Conservation (phyloP, 352 stramenopile species). For the Globisporangium cederbergense region DNA sequence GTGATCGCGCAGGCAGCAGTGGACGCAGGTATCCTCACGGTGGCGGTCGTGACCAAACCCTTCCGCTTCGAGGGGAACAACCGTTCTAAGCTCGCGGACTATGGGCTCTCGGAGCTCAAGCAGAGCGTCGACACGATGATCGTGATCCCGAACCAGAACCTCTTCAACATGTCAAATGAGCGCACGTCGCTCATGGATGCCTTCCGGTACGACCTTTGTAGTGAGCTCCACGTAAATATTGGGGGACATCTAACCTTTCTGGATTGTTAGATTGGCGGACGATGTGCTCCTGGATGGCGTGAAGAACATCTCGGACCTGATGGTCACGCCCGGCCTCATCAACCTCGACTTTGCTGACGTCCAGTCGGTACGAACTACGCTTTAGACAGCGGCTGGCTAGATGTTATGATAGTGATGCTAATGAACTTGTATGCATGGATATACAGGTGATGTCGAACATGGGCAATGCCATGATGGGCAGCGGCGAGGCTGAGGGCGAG, state of each 20-base stretch:
- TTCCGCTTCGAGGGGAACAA: conserved; percentile 86
- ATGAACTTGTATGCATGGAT: background rate
- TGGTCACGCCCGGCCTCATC: conserved; percentile 87
- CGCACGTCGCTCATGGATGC: conserved; percentile 86
- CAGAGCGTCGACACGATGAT: conserved; percentile 88
- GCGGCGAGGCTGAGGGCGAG: conserved; percentile 89
- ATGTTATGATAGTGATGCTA: background rate
- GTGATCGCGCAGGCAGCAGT: conserved; percentile 83
- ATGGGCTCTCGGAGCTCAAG: conserved; percentile 73
- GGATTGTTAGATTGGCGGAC: conserved; percentile 57
- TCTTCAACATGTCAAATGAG: conserved; percentile 88
- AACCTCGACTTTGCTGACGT: conserved; percentile 88
- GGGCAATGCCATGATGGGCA: conserved; percentile 89
- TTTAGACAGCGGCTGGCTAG: too few species aligned
- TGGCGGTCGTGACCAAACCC: conserved; percentile 86
- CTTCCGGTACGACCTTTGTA: conserved; percentile 45
- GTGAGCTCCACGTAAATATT: too few species aligned
- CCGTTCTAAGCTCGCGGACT: conserved; percentile 71
- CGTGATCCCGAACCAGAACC: conserved; percentile 86
- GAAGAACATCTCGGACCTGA: conserved; percentile 88
- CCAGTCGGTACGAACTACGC: conserved; percentile 49
- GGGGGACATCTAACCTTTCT: background rate
- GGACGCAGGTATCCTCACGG: conserved; percentile 80
- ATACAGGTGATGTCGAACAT: conserved; percentile 82
- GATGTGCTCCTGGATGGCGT: conserved; percentile 84